Evolutionary conservation across 2,329 filamentous ascomycete genomes (phyloP), one percentile per base, ranked within the genome.

Genomic region (Colletotrichum viniferum): DNA sequence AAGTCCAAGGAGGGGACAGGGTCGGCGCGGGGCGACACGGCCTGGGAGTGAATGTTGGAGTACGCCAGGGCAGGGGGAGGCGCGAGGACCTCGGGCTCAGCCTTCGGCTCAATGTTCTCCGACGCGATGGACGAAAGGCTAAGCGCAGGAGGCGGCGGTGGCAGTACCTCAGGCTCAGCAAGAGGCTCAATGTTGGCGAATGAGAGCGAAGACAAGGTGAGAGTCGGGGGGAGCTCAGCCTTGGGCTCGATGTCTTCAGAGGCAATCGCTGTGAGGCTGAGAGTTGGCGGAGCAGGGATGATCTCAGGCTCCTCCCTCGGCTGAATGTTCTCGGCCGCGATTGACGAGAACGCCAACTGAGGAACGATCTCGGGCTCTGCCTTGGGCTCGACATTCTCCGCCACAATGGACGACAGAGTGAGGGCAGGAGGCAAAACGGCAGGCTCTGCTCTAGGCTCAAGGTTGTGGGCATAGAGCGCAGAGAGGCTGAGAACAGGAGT

Each of bases 121-220:
- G 81, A 79, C n/a, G 79, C 61, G 60, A 85, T 83, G 18, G 80
- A 78, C 30, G 81, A 84, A 69, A 82, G 80, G 76, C 78, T 84
- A 62, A 85, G 81, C n/a, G 81, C 73, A 16, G 79, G 77, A 7
- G 82, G 83, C 34, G 84, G 81, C 26, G 81, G 79, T 4, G 82
- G 78, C 28, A 75, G 73, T 4, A 76, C 52, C 67, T 82, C 82
- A 4, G 83, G 77, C 69, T 88, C 87, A 26, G 84, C 81, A 9
- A 79, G 79, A 4, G 88, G 88, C 78, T 87, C 84, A 24, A 90
- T 82, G 64, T 83, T 77, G 78, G 89, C 81, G 2, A 80, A 79
- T 12, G 80, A 64, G 32, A 86, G 78, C 6, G 80, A 78, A 9
- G 84, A 82, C 72, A 85, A 65, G 56, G 72, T 79, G 56, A 84